phyloP scores from a whole-genome alignment of 371 early-diverging fungal genomes.

The Batkoa obscura region DNA sequence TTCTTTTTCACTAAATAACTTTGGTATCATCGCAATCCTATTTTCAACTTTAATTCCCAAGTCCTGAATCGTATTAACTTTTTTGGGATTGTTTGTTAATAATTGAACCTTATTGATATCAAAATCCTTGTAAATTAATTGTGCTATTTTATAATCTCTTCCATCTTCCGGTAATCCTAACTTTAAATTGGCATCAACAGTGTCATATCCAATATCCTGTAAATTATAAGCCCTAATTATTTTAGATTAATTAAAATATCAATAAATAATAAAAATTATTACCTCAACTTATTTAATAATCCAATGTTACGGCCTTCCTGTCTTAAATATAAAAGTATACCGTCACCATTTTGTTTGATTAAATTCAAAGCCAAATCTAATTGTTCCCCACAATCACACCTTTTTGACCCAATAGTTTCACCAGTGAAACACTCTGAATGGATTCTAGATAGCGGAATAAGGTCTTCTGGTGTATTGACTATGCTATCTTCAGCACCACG shows the following conservation, averaged over 20 bases:
- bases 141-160: conserved; percentile 80
- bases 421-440: conserved; percentile 96
- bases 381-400: conserved; percentile 95
- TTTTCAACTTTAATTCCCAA: conserved; percentile 55
- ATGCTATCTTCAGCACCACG: conserved; percentile 45
- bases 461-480: conserved; percentile 5
- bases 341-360: conserved; percentile 61
- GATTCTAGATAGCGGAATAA: conserved; percentile 61
- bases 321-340: conserved; percentile 80
- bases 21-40: conserved; percentile 79
- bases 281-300: conserved; percentile 75
- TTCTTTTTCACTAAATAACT: conserved; percentile 30
- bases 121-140: conserved; percentile 72
- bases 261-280: conserved; percentile 11
- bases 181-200: conserved; percentile 76
- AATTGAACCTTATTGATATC: conserved; percentile 41
- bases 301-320: conserved; percentile 96
- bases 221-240: conserved; percentile 75
- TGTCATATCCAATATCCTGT: conserved; percentile 89
- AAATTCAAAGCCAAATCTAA: conserved; percentile 78
- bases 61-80: conserved; percentile 54
- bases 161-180: conserved; percentile 82
- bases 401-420: conserved; percentile 73
- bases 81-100: conserved; percentile 91
- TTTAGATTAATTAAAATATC: background rate